Base-by-base conservation (phyloP, 345 rosid genomes). In the Raphanus raphanistrum region DNA sequence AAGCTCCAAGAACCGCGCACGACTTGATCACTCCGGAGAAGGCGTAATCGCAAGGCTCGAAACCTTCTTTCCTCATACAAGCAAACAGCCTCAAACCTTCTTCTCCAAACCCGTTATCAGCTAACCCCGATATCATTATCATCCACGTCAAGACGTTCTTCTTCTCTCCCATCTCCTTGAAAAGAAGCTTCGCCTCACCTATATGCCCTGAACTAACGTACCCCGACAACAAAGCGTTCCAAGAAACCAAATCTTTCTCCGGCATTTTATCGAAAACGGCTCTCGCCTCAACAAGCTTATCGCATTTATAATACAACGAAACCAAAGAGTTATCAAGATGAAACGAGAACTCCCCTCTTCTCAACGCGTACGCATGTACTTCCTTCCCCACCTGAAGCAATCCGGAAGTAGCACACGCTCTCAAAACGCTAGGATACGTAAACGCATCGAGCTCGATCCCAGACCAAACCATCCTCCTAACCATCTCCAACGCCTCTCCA, bases 181-280 rank as follows among this genome's bases (percentile, higher is more conserved):
- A 81, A 73, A 81, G 62, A 65, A 74, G 28, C 81, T 73, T 81
- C 43, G 84, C 84, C 62, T 81, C 84, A 69, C 58, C 60, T 62
- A 81, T 81, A 69, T 68, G 64, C 41, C 84, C 81, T 0, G 81
- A 78, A 28, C 84, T 81, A 63, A 81, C 79, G 60, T 73, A 81
- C 28, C 81, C 79, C 26, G 84, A 81, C 21, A 81, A 77, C 75
- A 81, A 63, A 0, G 84, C 84, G 21, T 81, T 81, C 84, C 84
- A 81, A n/a, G 84, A 77, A 35, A 81, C 84, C 73, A 81, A 38
- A 59, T 81, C 84, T 48, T 63, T 81, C 9, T 58, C 70, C 5
- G 76, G 69, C 84, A 81, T 81, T 58, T 55, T 45, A 1, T 81
- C 76, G 0, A 81, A 81, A 81, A 81, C 69, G 31, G 67, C 79